Percentiles rank a stretch among this genome's conserved stretches.
These are phyloP conservation scores for Porphyra umbilicalis DNA, from an alignment of 31 red algal genomes.

Conservation along the genomic window DNA sequence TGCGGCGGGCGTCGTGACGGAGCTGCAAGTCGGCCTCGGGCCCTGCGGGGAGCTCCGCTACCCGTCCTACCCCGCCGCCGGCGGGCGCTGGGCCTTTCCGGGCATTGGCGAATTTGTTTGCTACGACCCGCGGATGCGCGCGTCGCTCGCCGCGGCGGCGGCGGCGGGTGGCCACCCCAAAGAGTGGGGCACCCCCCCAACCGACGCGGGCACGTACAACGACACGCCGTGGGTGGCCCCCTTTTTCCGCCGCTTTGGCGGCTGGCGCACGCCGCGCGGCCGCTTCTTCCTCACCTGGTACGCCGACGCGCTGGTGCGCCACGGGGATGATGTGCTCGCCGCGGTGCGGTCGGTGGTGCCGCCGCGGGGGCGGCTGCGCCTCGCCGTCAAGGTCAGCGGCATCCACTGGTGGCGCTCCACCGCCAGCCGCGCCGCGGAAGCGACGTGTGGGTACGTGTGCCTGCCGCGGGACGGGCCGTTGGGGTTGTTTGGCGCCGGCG, in stretches of 20 bases:
- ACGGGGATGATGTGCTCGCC: constrained; percentile 36
- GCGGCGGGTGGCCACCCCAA: not conserved
- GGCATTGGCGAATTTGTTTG: constrained; percentile 84
- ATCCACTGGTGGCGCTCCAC: constrained; percentile 67
- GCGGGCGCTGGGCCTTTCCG: constrained; percentile 51
- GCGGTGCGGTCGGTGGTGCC: constrained; percentile 3
- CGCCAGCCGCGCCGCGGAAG: constrained; percentile 58
- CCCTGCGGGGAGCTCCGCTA: constrained; percentile 77
- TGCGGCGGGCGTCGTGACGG: constrained; percentile 9
- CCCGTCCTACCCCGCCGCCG: constrained; percentile 52
- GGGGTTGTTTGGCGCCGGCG: not conserved
- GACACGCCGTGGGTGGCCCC: constrained; percentile 24
- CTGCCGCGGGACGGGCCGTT: not conserved
- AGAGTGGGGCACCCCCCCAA: constrained; percentile 22
- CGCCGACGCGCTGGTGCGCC: constrained; percentile 24
- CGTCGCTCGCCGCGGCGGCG: constrained; percentile 1
- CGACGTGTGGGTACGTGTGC: constrained; percentile 44
- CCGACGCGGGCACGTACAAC: constrained; percentile 41
- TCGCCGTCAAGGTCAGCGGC: constrained; percentile 58
- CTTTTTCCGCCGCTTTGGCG: constrained; percentile 34
- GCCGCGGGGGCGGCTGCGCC: constrained; percentile 5
- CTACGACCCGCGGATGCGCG: constrained; percentile 26
- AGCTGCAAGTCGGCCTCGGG: constrained; percentile 72
- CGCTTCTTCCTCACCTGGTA: constrained; percentile 71
- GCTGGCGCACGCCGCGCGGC: constrained; percentile 1